Evolutionary conservation across 345 rosid species (phyloP), one percentile per base, ranked within the genome.

Genomic region (Crucihimalaya himalaica): DNA sequence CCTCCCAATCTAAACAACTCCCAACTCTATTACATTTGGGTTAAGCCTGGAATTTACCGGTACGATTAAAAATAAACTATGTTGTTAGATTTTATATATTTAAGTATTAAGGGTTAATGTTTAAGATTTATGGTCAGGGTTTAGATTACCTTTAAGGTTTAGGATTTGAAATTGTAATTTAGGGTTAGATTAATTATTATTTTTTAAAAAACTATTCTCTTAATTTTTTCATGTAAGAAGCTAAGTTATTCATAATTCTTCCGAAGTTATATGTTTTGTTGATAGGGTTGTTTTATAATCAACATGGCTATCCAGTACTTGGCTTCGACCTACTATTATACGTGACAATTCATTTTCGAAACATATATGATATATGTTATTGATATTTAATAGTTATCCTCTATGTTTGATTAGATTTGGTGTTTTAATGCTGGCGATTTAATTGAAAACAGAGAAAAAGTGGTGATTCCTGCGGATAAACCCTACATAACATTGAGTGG

Each of bases 401-500:
- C 16, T 1, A 69, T 10, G 45, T 15, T 56, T 29, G 21, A 13
- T 45, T 14, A 46, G 15, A 28, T 15, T 31, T 8, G 5, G 4
- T 19, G 31, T 19, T n/a, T 32, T 12, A 29, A 63, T 32, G 19
- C 10, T 52, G 43, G 47, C 21, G 52, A 11, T 40, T 42, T 6
- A 31, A 63, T 19, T 21, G 35, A 18, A 65, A 47, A 71, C 80
- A 85, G 87, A 25, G 97, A 86, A 75, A 84, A 85, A 57, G 73
- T 86, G 18, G 81, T 78, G 29, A 85, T 90, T 45, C 86, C 94
- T n/a, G 84, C 69, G 4, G 84, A 88, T 45, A 90, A 84, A 79
- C 90, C 89, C 7, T 90, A 81, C 83, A 88, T 90, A 54, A 90
- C 97, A 13, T 45, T 88, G 76, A 88, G 92, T 43, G 97, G 94